These are phyloP conservation scores for Cyclostephanos invisitatus DNA, from an alignment of 108 stramenopile genomes.

Conservation along the genomic window DNA sequence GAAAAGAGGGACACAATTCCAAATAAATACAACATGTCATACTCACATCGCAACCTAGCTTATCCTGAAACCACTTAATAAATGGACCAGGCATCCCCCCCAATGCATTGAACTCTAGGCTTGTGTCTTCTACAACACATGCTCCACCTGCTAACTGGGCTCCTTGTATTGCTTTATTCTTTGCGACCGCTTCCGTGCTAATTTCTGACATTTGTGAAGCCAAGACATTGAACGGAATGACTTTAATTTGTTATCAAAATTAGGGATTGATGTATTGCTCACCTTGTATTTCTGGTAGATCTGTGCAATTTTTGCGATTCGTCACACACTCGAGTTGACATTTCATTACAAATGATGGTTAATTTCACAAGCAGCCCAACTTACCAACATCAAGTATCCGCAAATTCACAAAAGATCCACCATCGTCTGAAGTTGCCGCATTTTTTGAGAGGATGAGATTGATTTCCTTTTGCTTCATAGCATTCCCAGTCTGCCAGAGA, in stretches of 20 bases:
- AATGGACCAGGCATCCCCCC: constrained; percentile 99
- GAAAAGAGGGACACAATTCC: background rate
- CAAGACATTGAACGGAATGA: background rate
- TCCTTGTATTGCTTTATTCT: constrained; percentile 85
- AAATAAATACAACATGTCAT: background rate
- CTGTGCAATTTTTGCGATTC: constrained; percentile 17
- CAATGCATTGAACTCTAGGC: constrained; percentile 92
- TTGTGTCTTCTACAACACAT: constrained; percentile 96
- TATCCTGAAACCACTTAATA: constrained; percentile 99
- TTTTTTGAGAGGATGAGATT: constrained; percentile 72
- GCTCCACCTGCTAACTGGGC: constrained; percentile 86
- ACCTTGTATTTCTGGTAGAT: constrained; percentile 88
- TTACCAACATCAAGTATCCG: constrained; percentile 62
- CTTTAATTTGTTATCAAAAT: background rate
- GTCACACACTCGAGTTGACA: constrained; percentile 1
- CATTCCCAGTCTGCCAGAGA: constrained; percentile 62
- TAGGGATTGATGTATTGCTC: constrained; percentile 6
- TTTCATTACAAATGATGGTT: background rate
- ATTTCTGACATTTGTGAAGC: constrained; percentile 53
- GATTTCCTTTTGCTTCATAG: constrained; percentile 83
- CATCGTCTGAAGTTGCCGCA: constrained; percentile 43
- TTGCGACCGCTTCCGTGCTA: constrained; percentile 82
- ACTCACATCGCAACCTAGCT: constrained; percentile 56
- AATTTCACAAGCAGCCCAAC: constrained; percentile 13
- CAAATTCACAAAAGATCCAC: constrained; percentile 65